phyloP scores from a whole-genome alignment of 2,329 filamentous ascomycete genomes.

The Sporothrix pseudoabietina region DNA sequence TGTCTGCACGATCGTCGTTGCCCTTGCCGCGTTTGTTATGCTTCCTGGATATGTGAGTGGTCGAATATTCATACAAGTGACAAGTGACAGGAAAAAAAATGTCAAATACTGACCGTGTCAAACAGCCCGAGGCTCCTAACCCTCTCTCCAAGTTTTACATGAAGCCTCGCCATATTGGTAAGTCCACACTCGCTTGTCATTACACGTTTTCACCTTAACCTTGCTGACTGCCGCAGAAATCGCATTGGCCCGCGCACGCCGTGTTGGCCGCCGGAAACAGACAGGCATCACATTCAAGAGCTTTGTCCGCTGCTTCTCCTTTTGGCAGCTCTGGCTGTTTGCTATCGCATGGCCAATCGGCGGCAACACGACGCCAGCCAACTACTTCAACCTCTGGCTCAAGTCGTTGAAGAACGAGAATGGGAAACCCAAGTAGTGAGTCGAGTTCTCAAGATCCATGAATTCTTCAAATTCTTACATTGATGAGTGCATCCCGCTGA shows the following conservation, averaged over 20 bases:
- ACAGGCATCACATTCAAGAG: constrained; percentile 24
- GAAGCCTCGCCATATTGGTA: constrained; percentile 28
- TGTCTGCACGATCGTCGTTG: constrained; percentile 27
- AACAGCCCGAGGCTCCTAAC: constrained; percentile 26
- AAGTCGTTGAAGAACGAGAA: constrained; percentile 28
- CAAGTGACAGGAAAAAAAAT: background rate
- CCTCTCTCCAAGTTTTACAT: constrained; percentile 28
- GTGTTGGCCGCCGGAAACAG: constrained; percentile 24
- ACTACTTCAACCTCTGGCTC: constrained; percentile 30
- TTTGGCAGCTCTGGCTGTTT: constrained; percentile 30
- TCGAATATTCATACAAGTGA: background rate
- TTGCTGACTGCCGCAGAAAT: background rate
- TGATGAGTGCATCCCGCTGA: background rate
- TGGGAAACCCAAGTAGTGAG: constrained; percentile 29
- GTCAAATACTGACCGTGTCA: background rate
- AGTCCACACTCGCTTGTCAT: too few species aligned
- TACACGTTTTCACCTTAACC: background rate
- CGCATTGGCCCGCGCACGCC: constrained; percentile 22
- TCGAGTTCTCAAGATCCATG: background rate
- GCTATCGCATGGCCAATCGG: constrained; percentile 29
- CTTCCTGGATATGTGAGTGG: constrained; percentile 28
- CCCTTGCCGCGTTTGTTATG: constrained; percentile 21
- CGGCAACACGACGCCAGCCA: constrained; percentile 23
- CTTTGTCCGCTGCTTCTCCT: constrained; percentile 26
- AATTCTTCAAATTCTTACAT: background rate